These are phyloP conservation scores for Gossypium herbaceum DNA, from an alignment of 345 rosid genomes.

Conservation along the genomic window DNA sequence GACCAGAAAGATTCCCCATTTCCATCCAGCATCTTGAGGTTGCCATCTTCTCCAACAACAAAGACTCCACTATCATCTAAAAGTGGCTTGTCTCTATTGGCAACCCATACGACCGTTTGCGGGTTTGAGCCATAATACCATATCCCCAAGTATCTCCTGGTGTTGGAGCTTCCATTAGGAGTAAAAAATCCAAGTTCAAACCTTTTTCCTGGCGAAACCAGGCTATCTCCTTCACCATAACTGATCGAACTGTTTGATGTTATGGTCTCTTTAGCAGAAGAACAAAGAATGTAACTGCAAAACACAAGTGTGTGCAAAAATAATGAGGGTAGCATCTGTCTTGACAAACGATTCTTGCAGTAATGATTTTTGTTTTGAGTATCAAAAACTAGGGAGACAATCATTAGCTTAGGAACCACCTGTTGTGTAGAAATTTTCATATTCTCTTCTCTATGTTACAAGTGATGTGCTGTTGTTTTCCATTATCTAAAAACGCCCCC, in stretches of 20 bases:
- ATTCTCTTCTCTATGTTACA: background rate
- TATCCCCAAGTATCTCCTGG: conserved; percentile 33
- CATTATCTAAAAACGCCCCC: conserved; percentile 16
- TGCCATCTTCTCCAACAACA: conserved; percentile 18
- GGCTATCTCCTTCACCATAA: conserved; percentile 31
- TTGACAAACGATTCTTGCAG: conserved; percentile 15
- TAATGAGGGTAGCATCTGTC: conserved; percentile 28
- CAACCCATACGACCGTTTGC: conserved; percentile 18
- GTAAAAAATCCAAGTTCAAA: conserved; percentile 20
- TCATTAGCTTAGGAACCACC: background rate
- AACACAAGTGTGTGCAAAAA: conserved; percentile 27
- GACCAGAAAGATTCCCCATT: conserved; percentile 6
- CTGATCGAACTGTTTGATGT: conserved; percentile 26
- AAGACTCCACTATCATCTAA: conserved; percentile 17
- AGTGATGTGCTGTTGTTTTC: background rate
- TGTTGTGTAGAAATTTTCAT: background rate
- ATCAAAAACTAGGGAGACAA: background rate
- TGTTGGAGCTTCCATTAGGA: conserved; percentile 1
- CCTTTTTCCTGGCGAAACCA: conserved; percentile 27
- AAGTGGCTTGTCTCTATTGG: conserved; percentile 19
- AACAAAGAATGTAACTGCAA: conserved; percentile 23
- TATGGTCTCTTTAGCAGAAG: conserved; percentile 28
- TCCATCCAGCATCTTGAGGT: conserved; percentile 4
- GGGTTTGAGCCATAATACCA: conserved; percentile 6
- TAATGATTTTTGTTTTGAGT: conserved; percentile 17